Evolutionary conservation across 2,329 filamentous ascomycete species (phyloP).

Genomic region (Malbranchea cinnamomea): DNA sequence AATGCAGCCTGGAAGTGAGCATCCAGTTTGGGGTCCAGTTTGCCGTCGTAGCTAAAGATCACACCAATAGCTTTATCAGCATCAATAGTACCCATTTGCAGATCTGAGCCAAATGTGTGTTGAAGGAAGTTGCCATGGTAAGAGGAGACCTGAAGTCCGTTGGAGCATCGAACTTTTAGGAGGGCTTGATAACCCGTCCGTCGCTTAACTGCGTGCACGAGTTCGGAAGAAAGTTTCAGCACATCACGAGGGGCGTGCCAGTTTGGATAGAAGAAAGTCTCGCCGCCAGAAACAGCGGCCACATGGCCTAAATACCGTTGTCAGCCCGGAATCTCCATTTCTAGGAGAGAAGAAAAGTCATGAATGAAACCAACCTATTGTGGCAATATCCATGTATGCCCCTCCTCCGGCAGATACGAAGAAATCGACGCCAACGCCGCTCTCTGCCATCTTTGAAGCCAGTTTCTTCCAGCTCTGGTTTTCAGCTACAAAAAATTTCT

Average conservation of each 20-base stretch:
- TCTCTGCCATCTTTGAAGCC: slow-evolving; percentile 73
- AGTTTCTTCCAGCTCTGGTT: slow-evolving; percentile 76
- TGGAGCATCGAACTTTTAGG: slow-evolving; percentile 97
- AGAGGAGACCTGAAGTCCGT: slow-evolving; percentile 79
- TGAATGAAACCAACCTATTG: slow-evolving; percentile 48
- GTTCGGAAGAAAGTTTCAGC: slow-evolving; percentile 68
- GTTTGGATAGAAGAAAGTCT: slow-evolving; percentile 94
- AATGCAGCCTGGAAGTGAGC: slow-evolving; percentile 94
- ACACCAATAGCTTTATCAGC: slow-evolving; percentile 87
- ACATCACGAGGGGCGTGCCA: slow-evolving; percentile 79
- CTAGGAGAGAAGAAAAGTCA: too few species aligned
- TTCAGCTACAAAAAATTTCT: slow-evolving; percentile 81
- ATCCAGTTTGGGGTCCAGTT: slow-evolving; percentile 90
- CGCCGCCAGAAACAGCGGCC: slow-evolving; percentile 77
- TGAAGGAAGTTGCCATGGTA: slow-evolving; percentile 97
- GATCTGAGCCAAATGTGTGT: slow-evolving; percentile 83
- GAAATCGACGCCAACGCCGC: slow-evolving; percentile 80
- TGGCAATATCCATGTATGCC: slow-evolving; percentile 83
- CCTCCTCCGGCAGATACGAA: slow-evolving; percentile 86
- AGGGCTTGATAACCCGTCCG: slow-evolving; percentile 91
- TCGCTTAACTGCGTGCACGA: slow-evolving; percentile 70
- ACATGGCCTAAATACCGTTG: slow-evolving; percentile 49
- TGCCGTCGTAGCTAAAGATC: slow-evolving; percentile 88
- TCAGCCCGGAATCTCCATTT: neutral
- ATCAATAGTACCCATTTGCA: slow-evolving; percentile 85